A percentile compares a stretch with the other conserved stretches of the same genome.
phyloP scores from a whole-genome alignment of 148 eudicot species.

The Cornus kousa region DNA sequence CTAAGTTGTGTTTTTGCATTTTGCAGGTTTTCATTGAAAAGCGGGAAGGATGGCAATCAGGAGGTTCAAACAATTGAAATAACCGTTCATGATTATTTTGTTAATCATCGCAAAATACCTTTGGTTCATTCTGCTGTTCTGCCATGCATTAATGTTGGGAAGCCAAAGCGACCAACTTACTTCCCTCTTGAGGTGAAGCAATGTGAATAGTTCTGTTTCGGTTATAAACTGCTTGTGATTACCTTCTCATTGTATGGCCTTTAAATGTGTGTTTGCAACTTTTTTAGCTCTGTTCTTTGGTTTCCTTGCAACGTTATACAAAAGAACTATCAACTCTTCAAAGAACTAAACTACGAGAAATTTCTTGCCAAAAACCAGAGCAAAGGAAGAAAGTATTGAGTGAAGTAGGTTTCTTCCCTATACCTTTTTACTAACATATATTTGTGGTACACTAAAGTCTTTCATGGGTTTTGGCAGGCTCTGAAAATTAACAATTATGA shows the following conservation, averaged over 20 bases:
- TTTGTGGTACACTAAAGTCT: neutral
- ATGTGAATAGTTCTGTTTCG: neutral
- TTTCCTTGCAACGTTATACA: conserved; percentile 86
- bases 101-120: conserved; percentile 58
- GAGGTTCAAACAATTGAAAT: conserved; percentile 55
- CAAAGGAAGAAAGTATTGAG: conserved; percentile 76
- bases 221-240: neutral
- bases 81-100: conserved; percentile 85
- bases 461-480: conserved; percentile 45
- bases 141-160: conserved; percentile 94
- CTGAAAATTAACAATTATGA: conserved; percentile 73
- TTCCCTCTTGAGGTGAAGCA: conserved; percentile 78
- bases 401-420: conserved; percentile 40
- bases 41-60: conserved; percentile 44
- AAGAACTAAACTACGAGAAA: conserved; percentile 79
- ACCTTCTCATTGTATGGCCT: neutral
- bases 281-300: conserved; percentile 72
- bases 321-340: conserved; percentile 68
- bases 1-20: too few relatives aligned
- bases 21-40: conserved; percentile 56
- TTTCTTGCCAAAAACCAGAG: conserved; percentile 87
- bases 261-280: neutral
- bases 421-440: too few relatives aligned
- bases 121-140: conserved; percentile 72
- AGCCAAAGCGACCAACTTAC: conserved; percentile 80